phyloP scores from a whole-genome alignment of 116 monocot genomes.

The Cymodocea nodosa region DNA sequence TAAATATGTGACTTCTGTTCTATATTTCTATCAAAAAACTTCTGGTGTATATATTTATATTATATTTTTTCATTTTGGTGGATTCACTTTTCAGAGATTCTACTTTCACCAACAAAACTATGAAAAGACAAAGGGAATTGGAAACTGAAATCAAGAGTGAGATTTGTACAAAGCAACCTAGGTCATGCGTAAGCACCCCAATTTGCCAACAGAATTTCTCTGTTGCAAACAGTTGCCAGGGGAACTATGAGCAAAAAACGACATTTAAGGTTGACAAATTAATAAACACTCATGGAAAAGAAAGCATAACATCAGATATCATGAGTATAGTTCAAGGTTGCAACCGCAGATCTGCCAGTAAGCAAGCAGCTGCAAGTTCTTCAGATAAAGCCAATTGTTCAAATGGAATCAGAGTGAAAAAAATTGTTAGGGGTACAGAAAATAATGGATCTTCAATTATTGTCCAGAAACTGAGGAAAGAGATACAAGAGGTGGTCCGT shows the following conservation, averaged over 20 bases:
- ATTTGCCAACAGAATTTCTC: slow-evolving; percentile 5
- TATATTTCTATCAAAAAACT: not conserved
- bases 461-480: slow-evolving; percentile 60
- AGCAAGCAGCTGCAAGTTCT: slow-evolving; percentile 4
- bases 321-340: slow-evolving; percentile 65
- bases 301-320: slow-evolving; percentile 34
- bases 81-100: slow-evolving; percentile 21
- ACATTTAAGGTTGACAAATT: slow-evolving; percentile 7
- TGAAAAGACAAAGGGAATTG: slow-evolving; percentile 21
- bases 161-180: slow-evolving; percentile 30
- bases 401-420: slow-evolving; percentile 69
- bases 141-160: slow-evolving; percentile 11
- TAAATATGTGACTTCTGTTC: not conserved
- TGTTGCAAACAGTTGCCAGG: slow-evolving; percentile 10
- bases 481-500: slow-evolving; percentile 55
- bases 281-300: slow-evolving; percentile 4
- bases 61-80: not conserved
- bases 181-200: slow-evolving; percentile 10
- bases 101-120: slow-evolving; percentile 9
- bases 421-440: slow-evolving; percentile 61
- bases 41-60: slow-evolving; percentile 1
- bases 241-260: slow-evolving; percentile 4
- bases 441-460: slow-evolving; percentile 38
- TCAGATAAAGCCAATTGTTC: slow-evolving; percentile 15
- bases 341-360: slow-evolving; percentile 6